Conservation (phyloP, 306 rosid genomes). For the Glycine soja region DNA sequence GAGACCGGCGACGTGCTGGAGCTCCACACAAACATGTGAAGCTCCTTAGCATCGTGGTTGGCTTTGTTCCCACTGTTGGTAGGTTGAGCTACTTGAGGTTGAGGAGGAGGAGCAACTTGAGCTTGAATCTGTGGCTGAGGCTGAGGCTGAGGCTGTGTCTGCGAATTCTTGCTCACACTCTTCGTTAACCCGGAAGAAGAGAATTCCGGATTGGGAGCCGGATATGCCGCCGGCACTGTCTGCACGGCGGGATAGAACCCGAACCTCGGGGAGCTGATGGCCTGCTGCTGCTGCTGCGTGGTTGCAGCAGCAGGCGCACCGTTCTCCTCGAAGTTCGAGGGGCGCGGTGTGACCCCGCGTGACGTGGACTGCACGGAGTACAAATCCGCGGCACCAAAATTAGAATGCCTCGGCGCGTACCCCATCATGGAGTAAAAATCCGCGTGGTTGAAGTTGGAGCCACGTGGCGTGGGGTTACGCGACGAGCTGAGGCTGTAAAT, state of each 20-base stretch:
- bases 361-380: conserved; percentile 86
- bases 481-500: conserved; percentile 93
- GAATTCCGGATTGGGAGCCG: conserved; percentile 92
- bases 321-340: conserved; percentile 92
- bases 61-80: conserved; percentile 45
- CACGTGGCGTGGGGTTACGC: conserved; percentile 88
- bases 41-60: conserved; percentile 83
- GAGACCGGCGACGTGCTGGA: conserved; percentile 89
- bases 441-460: conserved; percentile 84
- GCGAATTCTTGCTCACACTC: conserved; percentile 51
- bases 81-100: conserved; percentile 19
- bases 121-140: conserved; percentile 28
- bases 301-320: conserved; percentile 40
- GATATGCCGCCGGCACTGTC: conserved; percentile 60
- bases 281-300: conserved; percentile 38
- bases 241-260: conserved; percentile 71
- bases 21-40: conserved; percentile 97
- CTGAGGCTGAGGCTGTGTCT: conserved; percentile 33
- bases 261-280: conserved; percentile 59
- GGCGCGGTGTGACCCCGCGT: conserved; percentile 82
- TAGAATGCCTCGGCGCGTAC: conserved; percentile 72
- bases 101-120: background rate
- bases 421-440: conserved; percentile 98
- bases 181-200: conserved; percentile 56
- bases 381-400: conserved; percentile 74